phyloP scores from a whole-genome alignment of 108 stramenopile genomes.

The Schizochytrium sp. region DNA sequence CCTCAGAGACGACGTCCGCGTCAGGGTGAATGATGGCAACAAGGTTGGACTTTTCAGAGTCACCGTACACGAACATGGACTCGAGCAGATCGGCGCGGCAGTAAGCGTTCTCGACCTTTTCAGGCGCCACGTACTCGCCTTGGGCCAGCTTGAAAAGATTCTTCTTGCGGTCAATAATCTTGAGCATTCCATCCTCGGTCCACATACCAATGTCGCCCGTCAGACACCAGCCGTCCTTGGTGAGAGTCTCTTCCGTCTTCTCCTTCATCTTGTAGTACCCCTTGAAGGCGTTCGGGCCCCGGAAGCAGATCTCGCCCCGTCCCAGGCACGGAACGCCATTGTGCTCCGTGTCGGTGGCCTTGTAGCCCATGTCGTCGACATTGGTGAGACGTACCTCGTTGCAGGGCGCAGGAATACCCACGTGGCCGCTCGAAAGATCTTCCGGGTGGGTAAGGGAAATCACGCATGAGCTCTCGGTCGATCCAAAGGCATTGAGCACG shows the following conservation, averaged over 20 bases:
- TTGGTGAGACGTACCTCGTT: conserved; percentile 73
- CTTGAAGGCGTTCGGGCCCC: conserved; percentile 80
- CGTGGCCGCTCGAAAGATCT: conserved; percentile 81
- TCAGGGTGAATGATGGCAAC: conserved; percentile 88
- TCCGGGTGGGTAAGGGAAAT: conserved; percentile 56
- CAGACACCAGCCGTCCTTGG: conserved; percentile 84
- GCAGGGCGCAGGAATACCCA: conserved; percentile 73
- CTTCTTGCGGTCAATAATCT: conserved; percentile 94
- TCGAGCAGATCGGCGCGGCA: conserved; percentile 64
- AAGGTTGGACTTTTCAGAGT: conserved; percentile 71
- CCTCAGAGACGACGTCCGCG: conserved; percentile 51
- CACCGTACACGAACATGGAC: conserved; percentile 86
- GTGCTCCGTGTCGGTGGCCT: conserved; percentile 51
- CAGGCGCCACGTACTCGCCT: conserved; percentile 73
- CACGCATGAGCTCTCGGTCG: conserved; percentile 81
- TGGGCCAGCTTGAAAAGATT: conserved; percentile 94
- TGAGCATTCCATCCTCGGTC: conserved; percentile 74
- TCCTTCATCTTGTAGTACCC: conserved; percentile 94
- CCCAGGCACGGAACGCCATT: conserved; percentile 54
- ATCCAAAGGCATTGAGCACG: conserved; percentile 92
- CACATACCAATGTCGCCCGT: conserved; percentile 94
- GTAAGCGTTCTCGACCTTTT: conserved; percentile 91
- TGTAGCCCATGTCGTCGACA: conserved; percentile 92
- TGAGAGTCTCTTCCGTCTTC: conserved; percentile 79
- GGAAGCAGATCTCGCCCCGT: conserved; percentile 85